Evolutionary conservation across 805 yeast species (phyloP), one percentile per base, ranked within the genome.

Genomic region (Huiozyma sinensis): DNA sequence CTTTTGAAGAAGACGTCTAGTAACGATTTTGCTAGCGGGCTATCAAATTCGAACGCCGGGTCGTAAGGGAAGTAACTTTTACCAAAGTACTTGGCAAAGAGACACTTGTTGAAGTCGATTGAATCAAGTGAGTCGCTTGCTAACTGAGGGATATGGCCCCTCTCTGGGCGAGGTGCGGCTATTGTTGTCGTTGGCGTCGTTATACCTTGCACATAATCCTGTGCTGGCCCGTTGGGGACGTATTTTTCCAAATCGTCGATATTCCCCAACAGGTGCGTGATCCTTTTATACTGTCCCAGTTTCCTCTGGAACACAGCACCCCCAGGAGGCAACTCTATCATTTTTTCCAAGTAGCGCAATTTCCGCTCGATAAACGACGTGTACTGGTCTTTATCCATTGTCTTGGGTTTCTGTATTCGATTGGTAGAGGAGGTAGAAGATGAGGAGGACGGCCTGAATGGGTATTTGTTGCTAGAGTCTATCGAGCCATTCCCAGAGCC

Each of bases 301-400:
- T 56, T 64, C 45, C 58, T 60, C 48, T 57, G 59, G 34, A 56
- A 60, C 5, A 56, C 50, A 9, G 49, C 48, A 8, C 64, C 62
- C 33, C 55, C 58, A n/a, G 50, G 51, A 6, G 56, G 52, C 29
- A 61, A 33, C 24, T 50, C 61, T 31, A 76, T 53, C 27, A 73
- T 44, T 40, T 66, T 69, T 47, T 79, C 83, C 41, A 79, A 53
- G 42, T 68, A 71, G 40, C 66, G 67, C 29, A 79, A 67, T 51
- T 73, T 74, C 45, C 70, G 72, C 51, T 79, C 84, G 42, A 79
- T 53, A 56, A 76, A 68, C 11, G 66, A 39, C 1, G 81, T 76
- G 52, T 79, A 77, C 34, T 76, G 79, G 50, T 76, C 77, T 53
- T 75, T 76, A 33, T 12, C 34, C 32, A 31, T 28, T 13, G 29